Conservation (phyloP, 192 early-diverging fungal genomes). For the Lobosporangium transversale region DNA sequence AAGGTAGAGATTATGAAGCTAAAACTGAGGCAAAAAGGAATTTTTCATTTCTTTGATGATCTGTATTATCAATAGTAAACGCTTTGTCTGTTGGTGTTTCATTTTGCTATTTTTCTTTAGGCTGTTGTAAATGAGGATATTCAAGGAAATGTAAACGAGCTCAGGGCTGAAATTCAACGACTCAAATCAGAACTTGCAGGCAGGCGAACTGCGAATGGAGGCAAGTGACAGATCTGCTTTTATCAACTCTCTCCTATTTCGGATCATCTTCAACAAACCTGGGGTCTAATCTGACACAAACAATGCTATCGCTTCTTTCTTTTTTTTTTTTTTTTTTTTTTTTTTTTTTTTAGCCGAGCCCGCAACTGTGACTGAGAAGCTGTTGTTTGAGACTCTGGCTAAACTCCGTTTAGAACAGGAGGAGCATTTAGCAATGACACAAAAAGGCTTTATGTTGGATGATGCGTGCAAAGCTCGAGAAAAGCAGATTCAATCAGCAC, state of each 20-base stretch:
- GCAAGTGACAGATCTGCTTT: no score
- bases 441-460: constrained; percentile 57
- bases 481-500: constrained; percentile 41
- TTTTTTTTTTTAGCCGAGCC: constrained; percentile 36
- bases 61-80: no score
- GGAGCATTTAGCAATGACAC: constrained; percentile 55
- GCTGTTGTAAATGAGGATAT: constrained; percentile 76
- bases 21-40: neutral
- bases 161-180: constrained; percentile 67
- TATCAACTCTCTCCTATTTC: no score
- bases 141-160: constrained; percentile 70
- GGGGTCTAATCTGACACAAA: no score
- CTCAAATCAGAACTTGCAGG: constrained; percentile 60
- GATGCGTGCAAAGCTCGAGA: constrained; percentile 49
- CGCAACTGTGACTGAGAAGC: constrained; percentile 51
- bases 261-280: neutral
- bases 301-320: no score
- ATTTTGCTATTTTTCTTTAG: constrained; percentile 2
- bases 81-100: neutral
- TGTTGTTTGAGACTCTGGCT: constrained; percentile 61
- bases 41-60: no score
- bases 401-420: constrained; percentile 61
- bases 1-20: constrained; percentile 39
- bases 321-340: no score
- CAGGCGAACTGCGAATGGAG: constrained; percentile 13